These are phyloP conservation scores for Calonectria montana DNA, from an alignment of 2,329 filamentous ascomycete species.

Conservation along the genomic window DNA sequence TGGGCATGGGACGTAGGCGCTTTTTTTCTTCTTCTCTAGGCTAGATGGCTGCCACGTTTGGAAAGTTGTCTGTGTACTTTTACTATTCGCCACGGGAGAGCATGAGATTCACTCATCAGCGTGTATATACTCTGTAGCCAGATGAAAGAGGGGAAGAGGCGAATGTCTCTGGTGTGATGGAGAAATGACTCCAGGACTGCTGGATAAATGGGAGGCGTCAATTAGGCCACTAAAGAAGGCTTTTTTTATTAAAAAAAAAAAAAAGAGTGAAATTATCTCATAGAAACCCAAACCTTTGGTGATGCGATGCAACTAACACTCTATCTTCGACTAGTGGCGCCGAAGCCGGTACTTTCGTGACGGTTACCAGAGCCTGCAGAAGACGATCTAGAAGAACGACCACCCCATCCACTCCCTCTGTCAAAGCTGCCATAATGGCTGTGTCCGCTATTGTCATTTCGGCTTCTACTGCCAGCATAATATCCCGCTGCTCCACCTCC, in stretches of 20 bases:
- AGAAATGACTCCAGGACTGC: conserved; percentile 32
- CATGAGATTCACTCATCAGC: conserved; percentile 18
- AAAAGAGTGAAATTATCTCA: background rate
- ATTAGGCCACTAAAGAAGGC: conserved; percentile 30
- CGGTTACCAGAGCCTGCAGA: conserved; percentile 56
- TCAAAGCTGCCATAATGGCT: conserved; percentile 49
- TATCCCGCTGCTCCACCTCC: conserved; percentile 78
- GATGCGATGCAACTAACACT: background rate
- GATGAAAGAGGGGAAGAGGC: conserved; percentile 18
- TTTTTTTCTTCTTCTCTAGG: conserved; percentile 42
- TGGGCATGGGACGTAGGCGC: conserved; percentile 33
- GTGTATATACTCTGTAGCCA: conserved; percentile 43
- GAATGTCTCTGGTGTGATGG: conserved; percentile 23
- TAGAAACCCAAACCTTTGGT: background rate
- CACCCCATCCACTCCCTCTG: conserved; percentile 46
- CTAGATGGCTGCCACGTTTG: conserved; percentile 42
- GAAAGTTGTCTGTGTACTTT: conserved; percentile 45
- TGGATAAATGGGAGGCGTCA: conserved; percentile 43
- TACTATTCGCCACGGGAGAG: conserved; percentile 35
- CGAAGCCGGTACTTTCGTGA: conserved; percentile 79
- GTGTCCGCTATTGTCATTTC: conserved; percentile 48
- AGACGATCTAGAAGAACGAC: conserved; percentile 45
- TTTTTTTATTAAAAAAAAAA: background rate
- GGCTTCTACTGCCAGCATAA: conserved; percentile 60
- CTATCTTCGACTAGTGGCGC: conserved; percentile 72